These are phyloP conservation scores for Boletus edulis DNA, from an alignment of 768 basidiomycete genomes.

Conservation along the genomic window DNA sequence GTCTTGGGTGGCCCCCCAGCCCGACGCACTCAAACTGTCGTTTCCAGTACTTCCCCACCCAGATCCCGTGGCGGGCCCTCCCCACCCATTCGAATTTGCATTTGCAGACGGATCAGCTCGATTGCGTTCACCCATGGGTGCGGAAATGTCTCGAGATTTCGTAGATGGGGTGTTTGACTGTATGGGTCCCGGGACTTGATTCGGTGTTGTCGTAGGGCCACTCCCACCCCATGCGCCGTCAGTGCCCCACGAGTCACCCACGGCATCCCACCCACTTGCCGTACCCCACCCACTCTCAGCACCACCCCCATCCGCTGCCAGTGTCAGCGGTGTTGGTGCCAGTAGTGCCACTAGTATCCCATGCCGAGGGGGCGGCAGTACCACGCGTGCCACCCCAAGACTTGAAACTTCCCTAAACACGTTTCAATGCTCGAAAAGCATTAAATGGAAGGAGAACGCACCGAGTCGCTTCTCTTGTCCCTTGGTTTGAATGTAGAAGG, in stretches of 20 bases:
- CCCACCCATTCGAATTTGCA: constrained; percentile 8
- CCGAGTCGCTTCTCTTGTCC: constrained; percentile 18
- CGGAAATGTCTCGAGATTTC: neutral
- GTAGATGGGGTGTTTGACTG: neutral
- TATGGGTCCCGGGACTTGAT: neutral
- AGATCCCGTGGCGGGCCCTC: neutral
- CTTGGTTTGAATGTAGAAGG: constrained; percentile 3
- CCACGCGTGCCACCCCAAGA: constrained; percentile 2
- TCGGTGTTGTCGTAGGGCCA: constrained; percentile 1
- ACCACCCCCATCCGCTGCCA: constrained; percentile 1
- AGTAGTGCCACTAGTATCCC: neutral
- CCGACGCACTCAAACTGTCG: neutral
- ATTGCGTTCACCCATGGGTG: neutral
- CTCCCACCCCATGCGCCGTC: neutral
- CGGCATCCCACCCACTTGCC: neutral
- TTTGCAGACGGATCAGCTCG: neutral
- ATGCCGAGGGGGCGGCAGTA: neutral
- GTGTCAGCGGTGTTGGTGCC: neutral
- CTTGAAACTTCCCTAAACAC: constrained; percentile 7
- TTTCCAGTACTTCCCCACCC: constrained; percentile 2
- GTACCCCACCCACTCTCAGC: neutral
- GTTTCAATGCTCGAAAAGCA: neutral
- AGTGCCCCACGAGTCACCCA: constrained; percentile 7
- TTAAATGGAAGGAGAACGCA: constrained; percentile 5
- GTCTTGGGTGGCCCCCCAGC: constrained; percentile 2